Percentiles rank a stretch among this genome's conserved stretches.
Conservation (phyloP, 306 rosid genomes). For the Astragalus glycyphyllos region DNA sequence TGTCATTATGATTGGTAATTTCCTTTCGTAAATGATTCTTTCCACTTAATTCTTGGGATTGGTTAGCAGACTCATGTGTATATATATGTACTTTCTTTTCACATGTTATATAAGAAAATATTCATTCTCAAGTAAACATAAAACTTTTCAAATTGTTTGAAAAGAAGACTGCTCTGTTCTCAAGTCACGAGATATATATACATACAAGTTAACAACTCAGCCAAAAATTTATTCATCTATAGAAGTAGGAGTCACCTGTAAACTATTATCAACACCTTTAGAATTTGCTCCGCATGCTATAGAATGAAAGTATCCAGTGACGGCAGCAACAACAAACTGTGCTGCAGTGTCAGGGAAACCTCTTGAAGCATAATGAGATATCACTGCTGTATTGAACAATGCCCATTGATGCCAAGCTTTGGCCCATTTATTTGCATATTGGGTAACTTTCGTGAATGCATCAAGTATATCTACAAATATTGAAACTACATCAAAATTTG, state of each 20-base stretch:
- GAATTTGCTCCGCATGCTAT: constrained; percentile 97
- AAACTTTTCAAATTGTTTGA: neutral
- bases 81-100: no score
- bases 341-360: constrained; percentile 78
- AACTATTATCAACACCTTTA: constrained; percentile 96
- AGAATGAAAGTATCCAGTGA: constrained; percentile 96
- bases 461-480: constrained; percentile 69
- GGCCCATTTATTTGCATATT: constrained; percentile 81
- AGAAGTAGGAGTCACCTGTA: constrained; percentile 68
- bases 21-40: no score
- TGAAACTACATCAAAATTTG: constrained; percentile 39
- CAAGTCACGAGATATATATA: neutral
- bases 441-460: constrained; percentile 82
- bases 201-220: neutral
- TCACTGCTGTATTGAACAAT: constrained; percentile 92
- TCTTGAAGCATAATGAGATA: constrained; percentile 82
- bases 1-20: no score
- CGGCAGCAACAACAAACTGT: constrained; percentile 91
- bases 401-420: constrained; percentile 98
- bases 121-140: neutral
- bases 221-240: constrained; percentile 27
- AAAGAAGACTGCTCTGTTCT: neutral
- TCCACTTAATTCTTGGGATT: no score
- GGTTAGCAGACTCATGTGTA: no score
- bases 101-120: no score